Base-by-base conservation (phyloP, 106 monocot species). In the Iris macrosiphon region DNA sequence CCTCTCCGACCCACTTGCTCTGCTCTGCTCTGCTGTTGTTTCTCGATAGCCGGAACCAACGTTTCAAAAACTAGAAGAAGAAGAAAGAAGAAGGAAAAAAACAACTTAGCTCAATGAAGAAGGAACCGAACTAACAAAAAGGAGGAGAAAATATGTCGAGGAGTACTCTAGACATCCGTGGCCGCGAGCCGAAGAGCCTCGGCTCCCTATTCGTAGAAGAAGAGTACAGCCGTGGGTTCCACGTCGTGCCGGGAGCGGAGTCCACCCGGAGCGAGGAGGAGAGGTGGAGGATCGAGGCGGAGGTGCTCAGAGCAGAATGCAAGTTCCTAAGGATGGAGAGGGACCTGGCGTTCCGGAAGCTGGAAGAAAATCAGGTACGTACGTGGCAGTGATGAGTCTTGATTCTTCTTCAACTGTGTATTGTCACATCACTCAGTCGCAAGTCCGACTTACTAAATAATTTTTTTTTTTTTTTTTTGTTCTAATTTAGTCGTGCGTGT, bases 301-400 rank as follows among this genome's bases (percentile, higher is more conserved):
- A 90, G 69, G 60, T 77, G 13, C 81, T 91, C 38, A 65, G 91
- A 1, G 78, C 71, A 8, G 81, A 91, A 63, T 85, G 91, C 69
- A 66, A 70, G 41, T 72, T 76, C 57, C 34, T 91, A 18, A 39
- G 78, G 50, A 64, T 70, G 75, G 85, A 91, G 57, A 32, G 75
- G 6, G 78, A 70, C 29, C 60, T 74, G 19, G 78, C 90, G 34
- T 32, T 69, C 16, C 52, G 65, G 51, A 75, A 85, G 67, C 56
- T 82, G 20, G 74, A 75, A 16, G 52, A 48, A 64, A 78, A 49
- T 24, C 70, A 71, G 14, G 48, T 55, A 35, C 15, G 18, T 35
- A n/a, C n/a, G n/a, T n/a, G n/a, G n/a, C n/a, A n/a, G n/a, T n/a
- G n/a, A n/a, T n/a, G n/a, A n/a, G n/a, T n/a, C n/a, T n/a, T n/a